Percentiles rank a stretch among this genome's conserved stretches.
These are phyloP conservation scores for Neobulgaria alba DNA, from an alignment of 2,329 filamentous ascomycete genomes.

Conservation along the genomic window DNA sequence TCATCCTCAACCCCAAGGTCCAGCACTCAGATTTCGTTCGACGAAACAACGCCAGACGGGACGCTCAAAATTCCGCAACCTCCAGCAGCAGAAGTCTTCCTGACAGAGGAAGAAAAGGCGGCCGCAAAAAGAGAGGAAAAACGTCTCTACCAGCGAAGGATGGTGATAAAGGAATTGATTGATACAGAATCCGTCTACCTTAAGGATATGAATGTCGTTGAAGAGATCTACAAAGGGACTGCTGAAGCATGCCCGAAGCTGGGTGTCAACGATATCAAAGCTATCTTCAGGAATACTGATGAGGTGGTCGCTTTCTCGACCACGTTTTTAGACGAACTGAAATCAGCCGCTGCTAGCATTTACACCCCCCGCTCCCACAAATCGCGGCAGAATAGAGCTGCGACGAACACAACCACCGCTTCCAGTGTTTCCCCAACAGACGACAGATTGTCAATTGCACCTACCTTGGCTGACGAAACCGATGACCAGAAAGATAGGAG, in stretches of 20 bases:
- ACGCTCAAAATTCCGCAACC: constrained; percentile 6
- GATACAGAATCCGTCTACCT: constrained; percentile 90
- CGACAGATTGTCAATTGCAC: constrained; percentile 20
- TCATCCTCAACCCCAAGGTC: constrained; percentile 28
- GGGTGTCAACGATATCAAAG: constrained; percentile 74
- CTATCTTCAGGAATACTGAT: constrained; percentile 87
- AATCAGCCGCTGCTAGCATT: constrained; percentile 68
- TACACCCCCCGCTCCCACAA: constrained; percentile 51
- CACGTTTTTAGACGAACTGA: constrained; percentile 68
- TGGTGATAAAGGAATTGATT: constrained; percentile 84
- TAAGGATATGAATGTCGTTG: constrained; percentile 92
- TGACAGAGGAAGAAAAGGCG: constrained; percentile 31
- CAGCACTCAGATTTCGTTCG: constrained; percentile 24
- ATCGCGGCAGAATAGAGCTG: constrained; percentile 33
- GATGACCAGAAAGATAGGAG: constrained; percentile 27
- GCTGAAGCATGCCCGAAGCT: constrained; percentile 73
- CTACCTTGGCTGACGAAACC: constrained; percentile 20
- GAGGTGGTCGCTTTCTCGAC: constrained; percentile 85
- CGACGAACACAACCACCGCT: constrained; percentile 6
- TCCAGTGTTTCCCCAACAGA: constrained; percentile 12
- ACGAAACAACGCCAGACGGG: constrained; percentile 10
- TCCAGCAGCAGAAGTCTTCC: background rate
- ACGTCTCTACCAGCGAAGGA: constrained; percentile 69
- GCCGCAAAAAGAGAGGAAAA: constrained; percentile 51
- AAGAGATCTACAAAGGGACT: constrained; percentile 96